Evolutionary conservation across 371 early-diverging fungal genomes (phyloP), one percentile per base, ranked within the genome.

Genomic region (Apophysomyces variabilis): DNA sequence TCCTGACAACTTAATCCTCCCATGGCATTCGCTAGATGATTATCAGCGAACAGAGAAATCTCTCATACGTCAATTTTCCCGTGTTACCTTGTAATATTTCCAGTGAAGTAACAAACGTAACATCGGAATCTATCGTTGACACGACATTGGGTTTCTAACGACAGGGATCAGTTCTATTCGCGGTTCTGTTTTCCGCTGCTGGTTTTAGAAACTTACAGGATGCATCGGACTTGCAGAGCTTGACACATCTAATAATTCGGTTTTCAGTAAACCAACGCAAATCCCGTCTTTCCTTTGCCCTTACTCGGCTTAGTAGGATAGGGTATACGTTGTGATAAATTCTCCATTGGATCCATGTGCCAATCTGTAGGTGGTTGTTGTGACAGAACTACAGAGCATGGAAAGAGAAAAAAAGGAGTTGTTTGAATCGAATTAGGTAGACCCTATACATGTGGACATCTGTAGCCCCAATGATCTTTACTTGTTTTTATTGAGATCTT

Each of bases 21-120:
- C 8, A 45, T 2, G 13, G 46, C 46, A 13, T 45, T 45, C 46
- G 46, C 46, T 45, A 45, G 0, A 45, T 5, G 16, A 16, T 13
- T 13, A 14, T 45, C 46, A 45, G 46, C 46, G 32, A 26, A 45
- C 46, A 13, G 8, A 13, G 1, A 0, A 4, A 26, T 16, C 6
- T 18, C 1, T 6, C 6, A 14, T n/a, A 45, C 1, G 5, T 12
- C 46, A 39, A 26, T 26, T 26, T 26, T 3, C 32, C 32, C 32
- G 32, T 3, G 36, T 5, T 65, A 66, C 67, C 67, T 66, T 62
- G 67, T 18, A 57, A 35, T 7, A 66, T 61, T 35, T 66, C 67
- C 35, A 66, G 35, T 36, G 67, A 66, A 7, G 61, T 66, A 13
- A 66, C 67, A 43, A 45, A 43, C 1, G 67, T 61, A 5, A 37